These are phyloP conservation scores for Spongiforma sp. DNA, from an alignment of 1,284 basidiomycete species.

Conservation along the genomic window DNA sequence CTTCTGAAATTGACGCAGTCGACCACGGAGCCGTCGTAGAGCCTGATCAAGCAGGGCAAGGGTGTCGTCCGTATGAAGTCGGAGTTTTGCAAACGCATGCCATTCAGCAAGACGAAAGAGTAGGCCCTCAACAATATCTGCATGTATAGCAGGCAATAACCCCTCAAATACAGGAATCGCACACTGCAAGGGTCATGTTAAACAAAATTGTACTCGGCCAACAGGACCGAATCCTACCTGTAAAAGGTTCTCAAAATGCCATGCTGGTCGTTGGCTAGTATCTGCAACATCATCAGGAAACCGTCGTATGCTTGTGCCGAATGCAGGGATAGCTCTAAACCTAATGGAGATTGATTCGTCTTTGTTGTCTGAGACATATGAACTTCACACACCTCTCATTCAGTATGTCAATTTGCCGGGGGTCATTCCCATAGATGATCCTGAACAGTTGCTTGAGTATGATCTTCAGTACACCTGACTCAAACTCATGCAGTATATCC, in stretches of 20 bases:
- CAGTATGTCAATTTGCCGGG: neutral
- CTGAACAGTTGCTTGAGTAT: constrained; percentile 14
- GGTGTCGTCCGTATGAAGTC: neutral
- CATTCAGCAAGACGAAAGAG: constrained; percentile 5
- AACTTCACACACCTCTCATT: neutral
- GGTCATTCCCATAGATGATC: neutral
- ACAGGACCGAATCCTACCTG: neutral
- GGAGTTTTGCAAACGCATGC: constrained; percentile 2
- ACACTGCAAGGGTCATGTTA: constrained; percentile 1
- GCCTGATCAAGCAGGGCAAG: neutral
- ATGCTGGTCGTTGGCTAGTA: neutral
- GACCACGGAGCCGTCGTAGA: neutral
- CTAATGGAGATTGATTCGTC: neutral
- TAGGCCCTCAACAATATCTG: neutral
- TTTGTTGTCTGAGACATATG: neutral
- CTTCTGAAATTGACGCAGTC: neutral
- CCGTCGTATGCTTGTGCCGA: neutral
- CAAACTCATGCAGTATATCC: constrained; percentile 17
- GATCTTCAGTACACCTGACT: constrained; percentile 13
- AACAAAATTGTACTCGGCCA: neutral
- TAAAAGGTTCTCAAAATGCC: constrained; percentile 13
- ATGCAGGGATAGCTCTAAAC: neutral
- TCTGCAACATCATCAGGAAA: constrained; percentile 9
- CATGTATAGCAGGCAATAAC: constrained; percentile 4
- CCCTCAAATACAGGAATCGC: constrained; percentile 9